These are phyloP conservation scores for Lactifluus piperatus DNA, from an alignment of 768 basidiomycete genomes.

Conservation along the genomic window DNA sequence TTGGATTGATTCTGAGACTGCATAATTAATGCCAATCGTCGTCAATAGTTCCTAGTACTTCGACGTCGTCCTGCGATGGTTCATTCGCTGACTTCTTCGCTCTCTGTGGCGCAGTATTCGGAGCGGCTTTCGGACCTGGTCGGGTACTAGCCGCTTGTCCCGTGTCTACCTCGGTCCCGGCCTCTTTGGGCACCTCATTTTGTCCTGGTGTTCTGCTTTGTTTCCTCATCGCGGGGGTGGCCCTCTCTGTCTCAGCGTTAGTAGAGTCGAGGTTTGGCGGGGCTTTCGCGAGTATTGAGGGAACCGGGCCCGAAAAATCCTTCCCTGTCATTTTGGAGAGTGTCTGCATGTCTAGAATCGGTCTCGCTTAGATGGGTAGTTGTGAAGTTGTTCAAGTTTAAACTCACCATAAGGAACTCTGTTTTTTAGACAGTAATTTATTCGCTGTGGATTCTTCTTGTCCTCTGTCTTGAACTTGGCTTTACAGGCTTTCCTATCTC, in stretches of 20 bases:
- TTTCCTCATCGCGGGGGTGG: neutral
- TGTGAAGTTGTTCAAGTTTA: neutral
- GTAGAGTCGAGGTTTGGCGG: slow-evolving; percentile 29
- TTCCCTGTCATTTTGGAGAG: slow-evolving; percentile 76
- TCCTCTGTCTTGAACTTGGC: slow-evolving; percentile 92
- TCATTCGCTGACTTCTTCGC: slow-evolving; percentile 10
- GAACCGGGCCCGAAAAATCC: slow-evolving; percentile 75
- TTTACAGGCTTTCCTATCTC: slow-evolving; percentile 84
- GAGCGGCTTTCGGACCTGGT: slow-evolving; percentile 1
- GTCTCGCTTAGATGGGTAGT: neutral
- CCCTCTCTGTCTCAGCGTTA: neutral
- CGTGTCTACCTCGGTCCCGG: neutral
- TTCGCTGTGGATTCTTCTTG: slow-evolving; percentile 65
- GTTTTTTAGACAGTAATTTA: slow-evolving; percentile 68
- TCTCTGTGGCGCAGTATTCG: neutral
- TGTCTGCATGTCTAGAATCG: slow-evolving; percentile 52
- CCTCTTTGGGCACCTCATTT: slow-evolving; percentile 1
- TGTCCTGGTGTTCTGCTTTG: slow-evolving; percentile 15
- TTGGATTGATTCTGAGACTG: neutral
- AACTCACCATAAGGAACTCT: slow-evolving; percentile 65
- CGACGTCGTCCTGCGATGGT: slow-evolving; percentile 23
- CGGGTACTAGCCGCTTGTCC: slow-evolving; percentile 1
- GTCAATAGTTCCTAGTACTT: slow-evolving; percentile 27
- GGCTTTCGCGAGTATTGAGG: slow-evolving; percentile 47
- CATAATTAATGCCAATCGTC: slow-evolving; percentile 19